Evolutionary conservation across 768 basidiomycete genomes (phyloP), one percentile per base, ranked within the genome.

Genomic region (Trametes elegans): DNA sequence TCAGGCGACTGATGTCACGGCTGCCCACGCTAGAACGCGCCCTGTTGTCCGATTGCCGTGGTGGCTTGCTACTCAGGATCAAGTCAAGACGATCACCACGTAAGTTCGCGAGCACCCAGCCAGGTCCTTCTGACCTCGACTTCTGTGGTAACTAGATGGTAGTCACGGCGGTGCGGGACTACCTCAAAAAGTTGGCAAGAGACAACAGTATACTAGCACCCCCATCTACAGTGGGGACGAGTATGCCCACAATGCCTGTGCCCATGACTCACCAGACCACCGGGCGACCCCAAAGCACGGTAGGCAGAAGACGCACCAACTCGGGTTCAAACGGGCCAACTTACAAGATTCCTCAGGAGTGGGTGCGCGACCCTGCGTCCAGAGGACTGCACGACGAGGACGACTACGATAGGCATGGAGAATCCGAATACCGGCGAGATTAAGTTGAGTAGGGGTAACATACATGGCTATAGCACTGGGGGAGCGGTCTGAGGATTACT

Each of bases 61-160:
- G 83, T 80, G 24, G 89, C 85, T 4, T 87, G 85, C 60, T 91
- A 88, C 69, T 91, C 90, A 14, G 90, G 90, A 24, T 88, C 88
- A 38, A 88, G 85, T 41, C 76, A 81, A 50, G 90, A 92, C 52
- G 90, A 92, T 67, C 90, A 92, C 63, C 80, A 76, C 55, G 89
- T 92, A 62, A 53, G 85, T 65, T 2, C 67, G 35, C 23, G 7
- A 43, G 53, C 31, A 18, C 24, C 32, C 27, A 35, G 14, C 35
- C 32, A n/a, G 14, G 28, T n/a, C 1, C n/a, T 5, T 10, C 29
- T 13, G 35, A n/a, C n/a, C 49, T 55, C 27, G 49, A 58, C 46
- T 49, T 32, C 21, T 26, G 18, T 41, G 7, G 26, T 14, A 29
- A 7, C 24, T 53, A 90, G 88, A 75, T 89, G 47, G 80, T 88